Percentiles rank a stretch among this genome's conserved stretches.
Evolutionary conservation across 2,329 filamentous ascomycete species (phyloP).

Genomic region (Fusarium begoniae): DNA sequence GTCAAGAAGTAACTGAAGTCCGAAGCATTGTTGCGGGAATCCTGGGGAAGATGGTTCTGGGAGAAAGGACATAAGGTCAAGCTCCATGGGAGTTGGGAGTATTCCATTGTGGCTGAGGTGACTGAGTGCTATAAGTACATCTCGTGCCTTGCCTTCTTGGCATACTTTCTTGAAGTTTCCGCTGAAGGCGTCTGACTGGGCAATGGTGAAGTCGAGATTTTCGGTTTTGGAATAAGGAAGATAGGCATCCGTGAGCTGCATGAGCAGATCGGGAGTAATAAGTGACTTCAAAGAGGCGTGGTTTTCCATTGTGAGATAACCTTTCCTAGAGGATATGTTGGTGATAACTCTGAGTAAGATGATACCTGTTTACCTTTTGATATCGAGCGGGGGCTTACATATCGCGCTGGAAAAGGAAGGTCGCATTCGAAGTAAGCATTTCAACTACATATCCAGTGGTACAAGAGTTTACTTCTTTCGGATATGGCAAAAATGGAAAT

Average conservation of each 20-base stretch:
- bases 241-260: background rate
- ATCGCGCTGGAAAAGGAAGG: background rate
- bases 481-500: rapidly evolving
- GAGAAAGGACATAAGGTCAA: background rate
- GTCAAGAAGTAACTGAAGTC: background rate
- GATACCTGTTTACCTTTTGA: rapidly evolving
- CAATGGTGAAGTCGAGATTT: background rate
- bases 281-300: background rate
- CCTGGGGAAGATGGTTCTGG: background rate
- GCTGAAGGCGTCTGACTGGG: background rate
- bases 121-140: background rate
- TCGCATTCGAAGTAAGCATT: rapidly evolving
- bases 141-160: background rate
- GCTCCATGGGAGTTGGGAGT: background rate
- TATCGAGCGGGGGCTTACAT: background rate
- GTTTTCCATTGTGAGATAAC: background rate
- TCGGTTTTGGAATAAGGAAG: background rate
- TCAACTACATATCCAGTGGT: rapidly evolving
- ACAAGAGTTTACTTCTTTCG: rapidly evolving
- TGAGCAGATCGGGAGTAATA: background rate
- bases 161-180: background rate
- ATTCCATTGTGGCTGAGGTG: background rate
- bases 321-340: rapidly evolving
- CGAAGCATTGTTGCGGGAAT: conserved; percentile 2
- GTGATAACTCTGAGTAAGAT: background rate